Percentiles rank a stretch among this genome's conserved stretches.
Conservation (phyloP, 306 rosid genomes). For the Styphnolobium japonicum region DNA sequence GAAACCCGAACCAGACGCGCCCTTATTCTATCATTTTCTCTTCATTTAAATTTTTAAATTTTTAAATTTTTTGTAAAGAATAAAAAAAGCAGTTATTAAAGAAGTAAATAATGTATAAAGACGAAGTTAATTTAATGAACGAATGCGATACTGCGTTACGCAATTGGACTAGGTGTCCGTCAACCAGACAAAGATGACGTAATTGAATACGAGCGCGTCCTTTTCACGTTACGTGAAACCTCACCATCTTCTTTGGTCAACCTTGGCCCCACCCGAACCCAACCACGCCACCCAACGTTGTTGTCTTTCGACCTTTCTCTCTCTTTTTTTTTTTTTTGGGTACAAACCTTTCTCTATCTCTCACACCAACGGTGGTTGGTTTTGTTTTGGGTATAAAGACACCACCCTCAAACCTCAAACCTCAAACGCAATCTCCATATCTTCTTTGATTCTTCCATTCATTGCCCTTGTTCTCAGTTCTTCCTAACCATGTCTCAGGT, state of each 20-base stretch:
- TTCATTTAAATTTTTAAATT: no score
- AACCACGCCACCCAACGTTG: not conserved
- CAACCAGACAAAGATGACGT: not conserved
- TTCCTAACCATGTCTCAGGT: slow-evolving; percentile 39
- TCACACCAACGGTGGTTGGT: no score
- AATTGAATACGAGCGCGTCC: not conserved
- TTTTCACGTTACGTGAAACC: not conserved
- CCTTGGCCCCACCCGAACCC: not conserved
- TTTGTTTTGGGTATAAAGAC: not conserved
- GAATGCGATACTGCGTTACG: not conserved
- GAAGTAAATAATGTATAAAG: not conserved
- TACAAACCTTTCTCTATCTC: not conserved
- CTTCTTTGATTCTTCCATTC: not conserved
- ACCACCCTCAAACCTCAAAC: not conserved
- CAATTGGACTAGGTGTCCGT: no score
- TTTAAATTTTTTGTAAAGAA: no score
- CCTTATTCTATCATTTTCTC: no score
- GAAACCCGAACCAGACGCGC: no score
- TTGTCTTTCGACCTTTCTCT: not conserved
- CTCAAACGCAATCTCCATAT: not conserved
- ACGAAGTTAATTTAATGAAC: not conserved
- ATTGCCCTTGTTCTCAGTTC: not conserved
- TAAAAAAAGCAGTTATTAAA: not conserved
- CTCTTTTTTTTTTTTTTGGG: not conserved
- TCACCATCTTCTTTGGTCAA: not conserved